Evolutionary conservation across 164 flowering plant genomes (phyloP), one percentile per base, ranked within the genome.

Genomic region (Magnolia officinalis): DNA sequence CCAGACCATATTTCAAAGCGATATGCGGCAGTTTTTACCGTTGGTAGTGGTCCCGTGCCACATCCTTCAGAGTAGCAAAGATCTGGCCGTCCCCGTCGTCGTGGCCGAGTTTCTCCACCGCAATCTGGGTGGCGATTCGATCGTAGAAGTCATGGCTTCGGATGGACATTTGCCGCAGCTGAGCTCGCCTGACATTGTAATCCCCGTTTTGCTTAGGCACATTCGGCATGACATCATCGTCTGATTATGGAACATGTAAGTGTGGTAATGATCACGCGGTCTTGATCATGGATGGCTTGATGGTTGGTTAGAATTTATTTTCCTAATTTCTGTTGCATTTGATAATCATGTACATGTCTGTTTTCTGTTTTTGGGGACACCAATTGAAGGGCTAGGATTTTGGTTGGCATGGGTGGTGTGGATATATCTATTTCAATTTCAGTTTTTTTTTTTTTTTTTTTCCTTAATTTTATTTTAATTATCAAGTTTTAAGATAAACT

Each of bases 81-180:
- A 88, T 79, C 78, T 83, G 72, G 85, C 88, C 16, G 90, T 88
- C 19, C 90, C 90, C 10, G 85, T 85, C 29, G 85, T 75, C 14
- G 89, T 88, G 26, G 75, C 90, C 14, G 89, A 86, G 78, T 88
- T 81, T 73, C 82, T 86, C 24, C 87, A 86, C 77, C 79, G 64
- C 72, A 75, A 82, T 71, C 81, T 87, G 11, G 84, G 84, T 49
- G 75, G 85, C 29, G 79, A 76, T 1, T 84, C 90, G 19, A 80
- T 85, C 18, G 86, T 88, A 1, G 90, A 88, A 77, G 83, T 86
- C 24, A 80, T 85, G 85, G 1, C 81, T 1, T 81, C 88, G 1
- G 90, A 88, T 9, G 90, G 90, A 0, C 90, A 88, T 75, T 81
- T 88, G 23, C 90, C 90, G 1, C 90, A 87, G 80, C 72, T 87